A percentile compares a stretch with the other conserved stretches of the same genome.
phyloP scores from a whole-genome alignment of 106 monocot genomes.

The Triglochin maritima region DNA sequence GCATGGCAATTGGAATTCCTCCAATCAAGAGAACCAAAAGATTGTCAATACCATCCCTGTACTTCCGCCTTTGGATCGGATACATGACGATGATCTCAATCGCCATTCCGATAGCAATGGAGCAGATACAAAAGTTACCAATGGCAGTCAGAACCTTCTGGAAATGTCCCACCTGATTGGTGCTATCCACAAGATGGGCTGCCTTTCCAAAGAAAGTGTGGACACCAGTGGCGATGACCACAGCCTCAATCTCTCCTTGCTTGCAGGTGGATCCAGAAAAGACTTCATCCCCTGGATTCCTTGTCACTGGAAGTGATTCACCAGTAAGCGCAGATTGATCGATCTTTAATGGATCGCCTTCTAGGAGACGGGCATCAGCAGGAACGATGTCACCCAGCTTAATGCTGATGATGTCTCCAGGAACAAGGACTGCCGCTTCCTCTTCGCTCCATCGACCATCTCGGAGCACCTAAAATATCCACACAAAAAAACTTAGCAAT shows the following conservation, averaged over 20 bases:
- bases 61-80: constrained; percentile 73
- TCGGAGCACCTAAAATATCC: constrained; percentile 50
- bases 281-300: constrained; percentile 79
- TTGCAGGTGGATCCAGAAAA: constrained; percentile 97
- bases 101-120: constrained; percentile 77
- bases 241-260: constrained; percentile 96
- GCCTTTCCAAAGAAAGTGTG: constrained; percentile 99
- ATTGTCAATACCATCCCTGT: constrained; percentile 86
- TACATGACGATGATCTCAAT: constrained; percentile 94
- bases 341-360: constrained; percentile 89
- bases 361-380: constrained; percentile 91
- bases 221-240: constrained; percentile 95
- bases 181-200: constrained; percentile 93
- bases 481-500: too few relatives aligned
- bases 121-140: constrained; percentile 97
- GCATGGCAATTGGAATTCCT: constrained; percentile 98
- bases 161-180: constrained; percentile 95
- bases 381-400: constrained; percentile 97
- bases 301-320: constrained; percentile 85
- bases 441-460: constrained; percentile 81
- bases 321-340: constrained; percentile 96
- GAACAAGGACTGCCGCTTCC: constrained; percentile 87
- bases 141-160: constrained; percentile 92
- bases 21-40: constrained; percentile 93
- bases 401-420: constrained; percentile 92